These are phyloP conservation scores for Backusella westeae DNA, from an alignment of 192 early-diverging fungal species.

Conservation along the genomic window DNA sequence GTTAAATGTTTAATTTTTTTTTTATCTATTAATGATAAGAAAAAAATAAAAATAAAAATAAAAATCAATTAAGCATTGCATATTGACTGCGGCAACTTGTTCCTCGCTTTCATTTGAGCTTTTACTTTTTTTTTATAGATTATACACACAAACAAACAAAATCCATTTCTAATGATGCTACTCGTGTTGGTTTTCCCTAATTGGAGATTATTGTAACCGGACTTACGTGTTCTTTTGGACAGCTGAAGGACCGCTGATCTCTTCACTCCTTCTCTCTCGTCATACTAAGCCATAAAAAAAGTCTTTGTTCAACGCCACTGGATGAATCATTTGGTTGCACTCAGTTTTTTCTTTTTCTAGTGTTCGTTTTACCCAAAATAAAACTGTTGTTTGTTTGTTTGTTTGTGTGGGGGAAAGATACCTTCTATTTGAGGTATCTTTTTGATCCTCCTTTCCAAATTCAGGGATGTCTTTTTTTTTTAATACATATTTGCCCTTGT, in stretches of 20 bases:
- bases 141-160: background rate
- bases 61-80: background rate
- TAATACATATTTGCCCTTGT: background rate
- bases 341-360: background rate
- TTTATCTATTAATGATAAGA: too few species aligned
- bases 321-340: background rate
- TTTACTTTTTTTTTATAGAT: background rate
- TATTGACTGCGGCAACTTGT: background rate
- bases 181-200: background rate
- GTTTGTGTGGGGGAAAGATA: background rate
- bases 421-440: background rate
- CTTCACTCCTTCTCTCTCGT: background rate
- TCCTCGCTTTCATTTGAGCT: background rate
- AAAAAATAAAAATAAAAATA: too few species aligned
- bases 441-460: background rate
- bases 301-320: background rate
- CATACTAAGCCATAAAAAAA: too few species aligned
- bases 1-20: too few species aligned
- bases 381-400: background rate
- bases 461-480: background rate
- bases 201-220: background rate
- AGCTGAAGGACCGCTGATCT: conserved; percentile 4
- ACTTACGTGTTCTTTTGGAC: conserved; percentile 1
- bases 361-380: background rate
- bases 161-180: background rate